Evolutionary conservation across 306 rosid genomes (phyloP).

Genomic region (Comarum palustre): DNA sequence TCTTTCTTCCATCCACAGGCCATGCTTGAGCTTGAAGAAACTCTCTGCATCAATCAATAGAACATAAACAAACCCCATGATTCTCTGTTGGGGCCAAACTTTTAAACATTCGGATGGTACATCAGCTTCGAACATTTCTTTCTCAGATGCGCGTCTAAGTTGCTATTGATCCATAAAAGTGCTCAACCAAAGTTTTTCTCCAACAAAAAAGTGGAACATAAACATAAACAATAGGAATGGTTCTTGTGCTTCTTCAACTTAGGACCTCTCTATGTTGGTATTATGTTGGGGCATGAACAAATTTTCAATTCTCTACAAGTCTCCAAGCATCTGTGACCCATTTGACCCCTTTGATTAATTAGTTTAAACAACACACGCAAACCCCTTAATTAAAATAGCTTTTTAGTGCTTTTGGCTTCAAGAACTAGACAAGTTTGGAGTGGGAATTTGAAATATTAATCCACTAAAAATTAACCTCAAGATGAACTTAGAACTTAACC

Average conservation of each 20-base stretch:
- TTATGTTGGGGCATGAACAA: not conserved
- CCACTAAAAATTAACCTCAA: not conserved
- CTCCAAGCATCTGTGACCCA: slow-evolving; percentile 14
- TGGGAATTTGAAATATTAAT: not conserved
- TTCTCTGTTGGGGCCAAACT: slow-evolving; percentile 20
- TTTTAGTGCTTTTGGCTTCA: not conserved
- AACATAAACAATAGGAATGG: slow-evolving; percentile 2
- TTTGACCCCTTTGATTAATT: not conserved
- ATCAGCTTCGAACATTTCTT: slow-evolving; percentile 5
- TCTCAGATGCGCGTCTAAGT: not conserved
- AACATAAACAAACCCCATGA: slow-evolving; percentile 16
- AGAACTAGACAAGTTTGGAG: not conserved
- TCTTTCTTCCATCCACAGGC: not conserved
- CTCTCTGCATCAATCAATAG: slow-evolving; percentile 10
- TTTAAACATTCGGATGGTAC: slow-evolving; percentile 2
- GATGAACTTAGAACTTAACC: not conserved
- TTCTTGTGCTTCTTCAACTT: slow-evolving; percentile 4
- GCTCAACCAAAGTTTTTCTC: not conserved
- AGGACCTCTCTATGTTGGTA: not conserved
- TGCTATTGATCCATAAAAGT: not conserved
- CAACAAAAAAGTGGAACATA: not conserved
- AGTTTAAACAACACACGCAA: not conserved
- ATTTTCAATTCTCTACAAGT: not conserved
- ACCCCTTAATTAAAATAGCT: not conserved
- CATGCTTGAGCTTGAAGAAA: slow-evolving; percentile 23